Evolutionary conservation across 1,284 basidiomycete genomes (phyloP), one percentile per base, ranked within the genome.

Genomic region (Apiotrichum laibachii): DNA sequence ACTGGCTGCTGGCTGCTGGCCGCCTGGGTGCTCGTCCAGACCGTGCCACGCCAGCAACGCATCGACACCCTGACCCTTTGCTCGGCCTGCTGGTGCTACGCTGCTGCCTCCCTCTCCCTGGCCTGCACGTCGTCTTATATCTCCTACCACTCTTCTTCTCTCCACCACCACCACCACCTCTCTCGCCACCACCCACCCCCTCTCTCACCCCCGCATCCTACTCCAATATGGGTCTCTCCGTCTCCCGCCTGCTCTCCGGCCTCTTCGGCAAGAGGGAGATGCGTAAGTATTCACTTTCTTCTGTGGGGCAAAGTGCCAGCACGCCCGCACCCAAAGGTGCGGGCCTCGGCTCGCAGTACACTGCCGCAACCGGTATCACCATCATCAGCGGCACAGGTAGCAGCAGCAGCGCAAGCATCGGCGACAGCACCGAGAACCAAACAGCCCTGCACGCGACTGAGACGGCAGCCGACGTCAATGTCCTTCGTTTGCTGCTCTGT

Each of bases 191-290:
- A 31, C 26, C 26, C 3, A 26, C 51, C 3, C 40, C 40, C 19
- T 18, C 50, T 2, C 42, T 21, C 43, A 19, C 12, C 26, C 31
- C 42, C 35, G 9, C 40, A 18, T 7, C 15, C 39, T 52, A 22
- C 1, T n/a, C 18, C 40, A 70, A 75, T 77, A 93, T 93, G 90
- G 90, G 92, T 87, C 82, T 94, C 69, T 86, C 85, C 48, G 81
- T 94, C 72, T 94, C 91, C 69, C 84, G 77, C 73, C 82, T 93
- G 56, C 86, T 96, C 75, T 84, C 86, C 62, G 85, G 85, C 79
- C 85, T 99, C 79, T 94, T 99, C 75, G 95, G 95, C 81, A 98
- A 97, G 86, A 96, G 90, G 85, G 96, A 99, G 82, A 98, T 99
- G 94, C 92, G 95, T 94, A 80, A 78, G 91, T 85, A 19, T 48